Evolutionary conservation across 2,329 filamentous ascomycete species (phyloP).

Genomic region (Botrytis paeoniae): DNA sequence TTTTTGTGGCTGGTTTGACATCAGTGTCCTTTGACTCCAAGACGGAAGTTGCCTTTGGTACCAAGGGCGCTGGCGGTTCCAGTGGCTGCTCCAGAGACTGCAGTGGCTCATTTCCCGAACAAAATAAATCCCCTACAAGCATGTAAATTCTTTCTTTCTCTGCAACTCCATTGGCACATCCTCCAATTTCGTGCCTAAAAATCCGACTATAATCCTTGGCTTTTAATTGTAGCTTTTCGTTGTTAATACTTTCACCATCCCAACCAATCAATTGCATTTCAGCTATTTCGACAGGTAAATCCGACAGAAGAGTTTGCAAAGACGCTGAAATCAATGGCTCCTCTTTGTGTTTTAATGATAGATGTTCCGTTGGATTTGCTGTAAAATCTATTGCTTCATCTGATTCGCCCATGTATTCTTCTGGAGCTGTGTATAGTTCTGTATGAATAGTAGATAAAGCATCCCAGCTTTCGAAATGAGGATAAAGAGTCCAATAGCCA

Average conservation of each 20-base stretch:
- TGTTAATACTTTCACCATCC: conserved; percentile 52
- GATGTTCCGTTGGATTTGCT: conserved; percentile 32
- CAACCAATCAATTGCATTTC: conserved; percentile 61
- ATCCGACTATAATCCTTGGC: conserved; percentile 52
- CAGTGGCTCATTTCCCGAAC: conserved; percentile 27
- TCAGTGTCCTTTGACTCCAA: neutral
- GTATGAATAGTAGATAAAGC: conserved; percentile 71
- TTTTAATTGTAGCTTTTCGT: conserved; percentile 43
- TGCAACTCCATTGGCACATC: conserved; percentile 46
- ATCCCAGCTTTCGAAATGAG: conserved; percentile 49
- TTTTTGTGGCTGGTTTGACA: neutral
- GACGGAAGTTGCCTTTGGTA: neutral
- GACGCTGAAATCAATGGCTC: conserved; percentile 45
- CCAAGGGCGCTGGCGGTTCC: neutral
- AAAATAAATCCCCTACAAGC: conserved; percentile 33
- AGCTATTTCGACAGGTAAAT: conserved; percentile 43
- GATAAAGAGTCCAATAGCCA: conserved; percentile 79
- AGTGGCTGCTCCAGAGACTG: neutral
- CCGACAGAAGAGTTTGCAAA: conserved; percentile 50
- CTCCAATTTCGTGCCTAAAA: conserved; percentile 66
- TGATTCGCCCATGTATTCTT: conserved; percentile 52
- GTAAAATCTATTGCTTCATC: conserved; percentile 28
- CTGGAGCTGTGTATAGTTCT: conserved; percentile 69
- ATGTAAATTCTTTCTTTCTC: conserved; percentile 25
- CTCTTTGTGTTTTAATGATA: conserved; percentile 33